A percentile compares a stretch with the other conserved stretches of the same genome.
phyloP scores from a whole-genome alignment of 73 alveolate species.

The Urostyla sp. region DNA sequence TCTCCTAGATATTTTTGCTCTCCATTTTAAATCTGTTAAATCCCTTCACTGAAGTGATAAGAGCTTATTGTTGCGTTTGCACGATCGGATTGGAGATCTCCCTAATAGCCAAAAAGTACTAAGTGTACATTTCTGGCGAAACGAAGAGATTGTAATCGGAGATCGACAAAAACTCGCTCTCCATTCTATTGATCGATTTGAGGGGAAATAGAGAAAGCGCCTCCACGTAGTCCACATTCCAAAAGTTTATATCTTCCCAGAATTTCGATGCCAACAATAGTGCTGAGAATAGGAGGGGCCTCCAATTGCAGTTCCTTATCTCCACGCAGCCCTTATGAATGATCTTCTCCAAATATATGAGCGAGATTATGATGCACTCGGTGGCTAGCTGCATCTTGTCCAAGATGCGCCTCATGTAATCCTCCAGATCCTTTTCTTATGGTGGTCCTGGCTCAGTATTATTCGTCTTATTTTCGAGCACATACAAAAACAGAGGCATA shows the following conservation, averaged over 20 bases:
- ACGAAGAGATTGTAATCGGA: conserved; percentile 65
- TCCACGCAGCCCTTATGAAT: conserved; percentile 50
- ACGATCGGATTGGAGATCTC: conserved; percentile 23
- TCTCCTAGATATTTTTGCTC: no score
- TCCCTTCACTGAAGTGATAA: no score
- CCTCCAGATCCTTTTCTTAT: conserved; percentile 23
- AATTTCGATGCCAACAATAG: conserved; percentile 66
- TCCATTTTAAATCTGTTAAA: no score
- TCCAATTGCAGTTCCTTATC: conserved; percentile 68
- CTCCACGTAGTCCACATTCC: conserved; percentile 73
- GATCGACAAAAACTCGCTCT: conserved; percentile 60
- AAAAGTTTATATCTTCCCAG: conserved; percentile 76
- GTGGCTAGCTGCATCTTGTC: conserved; percentile 57
- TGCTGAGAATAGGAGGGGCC: conserved; percentile 64
- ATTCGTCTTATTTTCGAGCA: conserved; percentile 50
- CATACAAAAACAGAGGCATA: conserved; percentile 58
- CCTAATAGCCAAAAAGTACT: conserved; percentile 63
- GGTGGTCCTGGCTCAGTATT: no score
- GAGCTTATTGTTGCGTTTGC: neutral
- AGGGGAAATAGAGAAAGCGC: conserved; percentile 33
- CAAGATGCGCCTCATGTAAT: conserved; percentile 39
- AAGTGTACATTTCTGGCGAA: conserved; percentile 52
- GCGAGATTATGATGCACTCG: conserved; percentile 37
- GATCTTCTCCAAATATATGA: conserved; percentile 51
- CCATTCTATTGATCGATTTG: conserved; percentile 56